phyloP scores from a whole-genome alignment of 164 flowering plant species.

The Sextonia rubra region DNA sequence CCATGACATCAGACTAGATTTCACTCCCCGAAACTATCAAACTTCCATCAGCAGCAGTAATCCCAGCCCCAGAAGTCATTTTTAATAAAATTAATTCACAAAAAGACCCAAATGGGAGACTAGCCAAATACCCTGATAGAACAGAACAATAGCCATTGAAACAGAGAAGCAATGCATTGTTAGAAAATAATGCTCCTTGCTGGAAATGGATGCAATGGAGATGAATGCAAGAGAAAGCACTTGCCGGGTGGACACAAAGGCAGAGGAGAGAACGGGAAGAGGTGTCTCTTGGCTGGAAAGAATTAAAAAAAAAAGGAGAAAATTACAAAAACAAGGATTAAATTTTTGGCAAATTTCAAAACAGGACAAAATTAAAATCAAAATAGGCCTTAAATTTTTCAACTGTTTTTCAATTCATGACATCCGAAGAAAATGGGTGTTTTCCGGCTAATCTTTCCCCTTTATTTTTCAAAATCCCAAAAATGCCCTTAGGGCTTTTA shows the following conservation, averaged over 20 bases:
- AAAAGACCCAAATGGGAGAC: neutral
- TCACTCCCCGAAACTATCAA: constrained; percentile 51
- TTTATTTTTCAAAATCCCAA: too few species aligned
- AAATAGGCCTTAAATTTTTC: too few species aligned
- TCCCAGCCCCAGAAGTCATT: constrained; percentile 80
- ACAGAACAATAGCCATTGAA: neutral
- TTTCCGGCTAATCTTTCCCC: too few species aligned
- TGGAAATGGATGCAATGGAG: too few species aligned
- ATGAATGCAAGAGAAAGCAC: neutral
- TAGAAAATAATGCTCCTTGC: too few species aligned
- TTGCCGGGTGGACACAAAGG: neutral
- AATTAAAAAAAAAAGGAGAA: neutral
- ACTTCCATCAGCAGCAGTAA: constrained; percentile 47
- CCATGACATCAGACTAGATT: constrained; percentile 45
- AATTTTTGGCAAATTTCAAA: too few species aligned
- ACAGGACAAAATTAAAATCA: too few species aligned
- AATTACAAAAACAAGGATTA: too few species aligned
- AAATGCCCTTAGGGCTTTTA: too few species aligned
- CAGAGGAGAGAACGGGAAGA: neutral
- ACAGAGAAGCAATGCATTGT: neutral
- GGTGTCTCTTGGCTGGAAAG: neutral
- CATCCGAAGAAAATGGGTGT: too few species aligned
- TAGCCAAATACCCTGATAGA: neutral
- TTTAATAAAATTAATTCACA: neutral
- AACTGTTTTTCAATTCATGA: too few species aligned